These are phyloP conservation scores for Claviceps maximensis DNA, from an alignment of 2,329 filamentous ascomycete species.

Conservation along the genomic window DNA sequence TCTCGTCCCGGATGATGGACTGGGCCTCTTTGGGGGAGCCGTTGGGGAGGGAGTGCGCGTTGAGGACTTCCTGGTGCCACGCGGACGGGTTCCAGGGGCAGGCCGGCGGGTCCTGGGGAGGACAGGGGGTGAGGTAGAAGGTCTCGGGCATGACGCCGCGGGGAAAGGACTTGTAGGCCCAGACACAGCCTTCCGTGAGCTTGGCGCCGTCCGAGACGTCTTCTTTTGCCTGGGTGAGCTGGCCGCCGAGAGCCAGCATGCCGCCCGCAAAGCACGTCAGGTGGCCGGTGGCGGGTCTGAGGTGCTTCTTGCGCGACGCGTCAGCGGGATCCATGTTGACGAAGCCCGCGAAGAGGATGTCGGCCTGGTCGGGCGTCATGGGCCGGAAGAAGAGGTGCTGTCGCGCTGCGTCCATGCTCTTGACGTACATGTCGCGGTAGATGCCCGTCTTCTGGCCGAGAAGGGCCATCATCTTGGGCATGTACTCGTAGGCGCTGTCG, in stretches of 20 bases:
- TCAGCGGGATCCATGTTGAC: constrained; percentile 24
- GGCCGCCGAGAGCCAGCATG: constrained; percentile 54
- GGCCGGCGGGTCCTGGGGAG: constrained; percentile 1
- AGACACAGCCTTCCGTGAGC: constrained; percentile 56
- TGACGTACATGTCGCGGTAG: constrained; percentile 52
- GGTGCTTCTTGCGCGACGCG: neutral
- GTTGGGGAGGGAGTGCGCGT: constrained; percentile 11
- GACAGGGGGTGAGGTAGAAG: constrained; percentile 29
- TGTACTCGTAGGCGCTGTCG: constrained; percentile 47
- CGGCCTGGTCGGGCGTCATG: constrained; percentile 44
- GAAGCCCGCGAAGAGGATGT: constrained; percentile 49
- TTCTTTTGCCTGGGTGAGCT: constrained; percentile 43
- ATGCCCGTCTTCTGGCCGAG: constrained; percentile 45
- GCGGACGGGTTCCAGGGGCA: constrained; percentile 23
- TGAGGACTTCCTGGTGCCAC: constrained; percentile 22
- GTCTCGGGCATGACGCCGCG: constrained; percentile 47
- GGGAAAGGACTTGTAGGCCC: constrained; percentile 49
- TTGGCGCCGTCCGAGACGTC: constrained; percentile 51
- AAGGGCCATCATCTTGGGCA: constrained; percentile 49
- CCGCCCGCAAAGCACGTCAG: constrained; percentile 46
- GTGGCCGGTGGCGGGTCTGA: constrained; percentile 5
- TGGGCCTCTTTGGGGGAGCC: constrained; percentile 12
- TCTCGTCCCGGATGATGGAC: constrained; percentile 14
- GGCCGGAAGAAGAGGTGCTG: constrained; percentile 57
- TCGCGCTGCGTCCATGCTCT: constrained; percentile 44